A percentile compares a stretch with the other conserved stretches of the same genome.
Conservation (phyloP, 148 eudicot genomes). For the Diospyros lotus region DNA sequence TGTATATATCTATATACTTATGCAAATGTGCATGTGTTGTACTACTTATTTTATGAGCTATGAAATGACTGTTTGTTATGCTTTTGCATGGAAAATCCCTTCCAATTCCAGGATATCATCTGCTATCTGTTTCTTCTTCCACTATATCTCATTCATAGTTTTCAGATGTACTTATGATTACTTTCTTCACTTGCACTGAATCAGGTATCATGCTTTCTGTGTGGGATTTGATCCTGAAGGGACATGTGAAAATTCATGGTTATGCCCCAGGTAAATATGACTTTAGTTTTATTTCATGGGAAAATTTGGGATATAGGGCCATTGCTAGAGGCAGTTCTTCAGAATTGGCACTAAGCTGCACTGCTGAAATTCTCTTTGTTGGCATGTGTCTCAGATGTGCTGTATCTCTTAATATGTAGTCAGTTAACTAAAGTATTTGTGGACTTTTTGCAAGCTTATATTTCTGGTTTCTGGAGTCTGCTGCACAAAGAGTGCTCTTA, state of each 20-base stretch:
- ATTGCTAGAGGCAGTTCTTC: not conserved
- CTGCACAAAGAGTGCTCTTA: not conserved
- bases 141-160: not conserved
- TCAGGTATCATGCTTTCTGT: conserved; percentile 97
- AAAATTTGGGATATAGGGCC: not conserved
- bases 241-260: conserved; percentile 73
- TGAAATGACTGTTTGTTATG: not conserved
- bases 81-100: not conserved
- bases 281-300: not conserved
- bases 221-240: conserved; percentile 92
- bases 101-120: not conserved
- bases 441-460: conserved; percentile 5
- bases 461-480: not conserved
- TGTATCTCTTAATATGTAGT: not conserved
- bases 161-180: not conserved
- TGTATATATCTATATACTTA: not conserved
- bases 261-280: conserved; percentile 76
- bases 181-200: conserved; percentile 27
- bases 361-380: not conserved
- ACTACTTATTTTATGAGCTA: not conserved
- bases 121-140: not conserved
- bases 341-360: not conserved
- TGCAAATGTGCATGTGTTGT: not conserved
- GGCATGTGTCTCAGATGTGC: not conserved
- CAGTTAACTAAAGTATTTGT: not conserved